Evolutionary conservation across 805 yeast species (phyloP).

Genomic region (Metschnikowia corniflorae): DNA sequence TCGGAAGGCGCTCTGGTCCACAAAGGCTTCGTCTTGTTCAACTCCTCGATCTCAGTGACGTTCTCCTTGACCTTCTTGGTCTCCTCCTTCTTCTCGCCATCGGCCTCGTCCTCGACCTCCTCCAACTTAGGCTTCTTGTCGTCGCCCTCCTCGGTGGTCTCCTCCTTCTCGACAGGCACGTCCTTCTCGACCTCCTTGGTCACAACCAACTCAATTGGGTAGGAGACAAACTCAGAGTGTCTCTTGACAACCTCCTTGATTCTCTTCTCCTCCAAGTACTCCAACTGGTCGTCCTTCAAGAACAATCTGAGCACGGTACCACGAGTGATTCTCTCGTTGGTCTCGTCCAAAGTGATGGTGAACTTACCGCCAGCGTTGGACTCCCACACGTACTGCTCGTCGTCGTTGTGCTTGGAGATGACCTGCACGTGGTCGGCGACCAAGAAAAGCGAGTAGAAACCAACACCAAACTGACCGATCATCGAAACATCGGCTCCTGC

Average conservation of each 20-base stretch:
- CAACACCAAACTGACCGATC: conserved; percentile 99
- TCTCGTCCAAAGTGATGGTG: conserved; percentile 88
- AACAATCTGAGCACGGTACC: conserved; percentile 95
- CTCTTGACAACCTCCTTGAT: conserved; percentile 99
- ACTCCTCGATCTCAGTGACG: conserved; percentile 95
- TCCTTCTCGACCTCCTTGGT: conserved; percentile 99
- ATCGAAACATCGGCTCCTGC: conserved; percentile 99
- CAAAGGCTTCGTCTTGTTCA: conserved; percentile 97
- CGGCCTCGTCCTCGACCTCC: conserved; percentile 63
- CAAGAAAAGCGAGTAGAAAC: conserved; percentile 98
- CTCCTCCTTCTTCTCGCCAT: conserved; percentile 58
- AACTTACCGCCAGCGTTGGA: conserved; percentile 99
- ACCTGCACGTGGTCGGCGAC: conserved; percentile 99
- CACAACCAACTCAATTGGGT: conserved; percentile 97
- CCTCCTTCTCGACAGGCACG: conserved; percentile 76
- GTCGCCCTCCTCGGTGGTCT: conserved; percentile 45
- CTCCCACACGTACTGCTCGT: conserved; percentile 99
- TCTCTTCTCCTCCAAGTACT: conserved; percentile 98
- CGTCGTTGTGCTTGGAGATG: conserved; percentile 96
- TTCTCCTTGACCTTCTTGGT: conserved; percentile 87
- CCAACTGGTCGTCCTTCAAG: conserved; percentile 98
- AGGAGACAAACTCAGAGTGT: conserved; percentile 98
- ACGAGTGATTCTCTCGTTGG: conserved; percentile 83
- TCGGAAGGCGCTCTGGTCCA: conserved; percentile 99
- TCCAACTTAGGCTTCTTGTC: conserved; percentile 70